phyloP scores from a whole-genome alignment of 495 filamentous ascomycete species.

The Tuber magnatum region DNA sequence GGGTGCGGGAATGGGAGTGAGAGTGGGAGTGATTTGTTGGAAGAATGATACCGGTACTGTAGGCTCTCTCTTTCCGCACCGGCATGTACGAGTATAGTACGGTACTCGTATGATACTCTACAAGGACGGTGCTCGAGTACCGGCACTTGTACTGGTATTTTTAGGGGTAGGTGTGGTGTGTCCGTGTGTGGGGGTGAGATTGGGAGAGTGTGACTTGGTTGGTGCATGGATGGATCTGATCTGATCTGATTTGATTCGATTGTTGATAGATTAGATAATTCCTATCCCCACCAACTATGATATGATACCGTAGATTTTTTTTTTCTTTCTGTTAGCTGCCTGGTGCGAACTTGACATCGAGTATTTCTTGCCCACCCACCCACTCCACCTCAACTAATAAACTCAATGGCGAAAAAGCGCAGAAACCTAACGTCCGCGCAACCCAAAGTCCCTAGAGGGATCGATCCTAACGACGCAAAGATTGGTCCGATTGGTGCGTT shows the following conservation, averaged over 20 bases:
- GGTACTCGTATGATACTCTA: too few species aligned
- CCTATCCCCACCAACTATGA: not conserved
- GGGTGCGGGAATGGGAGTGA: not conserved
- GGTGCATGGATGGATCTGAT: not conserved
- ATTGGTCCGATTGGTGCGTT: constrained; percentile 49
- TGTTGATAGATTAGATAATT: not conserved
- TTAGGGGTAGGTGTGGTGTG: too few species aligned
- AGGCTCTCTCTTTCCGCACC: too few species aligned
- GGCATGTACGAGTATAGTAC: too few species aligned
- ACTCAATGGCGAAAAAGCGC: constrained; percentile 37
- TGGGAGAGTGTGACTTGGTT: not conserved
- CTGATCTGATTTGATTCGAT: not conserved
- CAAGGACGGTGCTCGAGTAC: too few species aligned
- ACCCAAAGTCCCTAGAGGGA: constrained; percentile 46
- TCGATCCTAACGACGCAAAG: constrained; percentile 51
- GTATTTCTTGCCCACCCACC: not conserved
- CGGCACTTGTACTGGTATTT: too few species aligned
- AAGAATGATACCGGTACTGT: too few species aligned
- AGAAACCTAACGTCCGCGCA: constrained; percentile 25
- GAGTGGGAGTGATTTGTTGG: not conserved
- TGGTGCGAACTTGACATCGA: not conserved
- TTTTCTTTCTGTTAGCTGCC: not conserved
- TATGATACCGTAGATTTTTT: not conserved
- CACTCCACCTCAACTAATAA: constrained; percentile 6
- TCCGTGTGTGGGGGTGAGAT: too few species aligned